phyloP scores from a whole-genome alignment of 2,329 filamentous ascomycete species.

The Chaetomium strumarium region DNA sequence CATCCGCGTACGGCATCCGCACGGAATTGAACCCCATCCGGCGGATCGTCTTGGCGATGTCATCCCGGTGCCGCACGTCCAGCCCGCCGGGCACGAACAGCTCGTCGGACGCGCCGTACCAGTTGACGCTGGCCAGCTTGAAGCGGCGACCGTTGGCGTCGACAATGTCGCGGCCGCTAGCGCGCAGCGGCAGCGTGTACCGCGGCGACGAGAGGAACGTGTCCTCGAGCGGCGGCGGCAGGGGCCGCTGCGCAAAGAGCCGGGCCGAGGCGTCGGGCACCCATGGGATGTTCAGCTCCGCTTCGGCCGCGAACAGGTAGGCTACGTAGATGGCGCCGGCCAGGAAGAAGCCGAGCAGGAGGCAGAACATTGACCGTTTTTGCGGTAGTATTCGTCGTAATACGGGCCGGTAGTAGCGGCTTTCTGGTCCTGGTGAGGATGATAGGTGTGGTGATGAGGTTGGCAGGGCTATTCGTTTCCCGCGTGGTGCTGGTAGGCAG shows the following conservation, averaged over 20 bases:
- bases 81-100: conserved; percentile 59
- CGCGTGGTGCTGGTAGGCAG: neutral
- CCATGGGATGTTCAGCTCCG: conserved; percentile 41
- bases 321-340: conserved; percentile 34
- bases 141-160: conserved; percentile 52
- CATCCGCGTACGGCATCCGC: conserved; percentile 62
- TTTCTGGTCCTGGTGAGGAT: conserved; percentile 8
- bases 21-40: conserved; percentile 65
- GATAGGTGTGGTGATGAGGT: neutral
- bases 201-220: conserved; percentile 35
- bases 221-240: conserved; percentile 38
- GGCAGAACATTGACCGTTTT: conserved; percentile 31
- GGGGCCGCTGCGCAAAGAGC: conserved; percentile 43
- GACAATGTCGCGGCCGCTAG: conserved; percentile 54
- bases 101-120: conserved; percentile 66
- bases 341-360: conserved; percentile 34
- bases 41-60: conserved; percentile 55
- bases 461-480: conserved; percentile 1
- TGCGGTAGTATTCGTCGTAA: conserved; percentile 9
- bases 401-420: neutral
- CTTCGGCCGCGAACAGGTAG: conserved; percentile 42
- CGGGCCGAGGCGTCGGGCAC: conserved; percentile 41
- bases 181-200: conserved; percentile 53
- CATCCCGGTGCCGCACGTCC: conserved; percentile 54
- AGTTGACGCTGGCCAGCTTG: conserved; percentile 61